Conservation (phyloP, 352 stramenopile species). For the Pythium pyrilobum region DNA sequence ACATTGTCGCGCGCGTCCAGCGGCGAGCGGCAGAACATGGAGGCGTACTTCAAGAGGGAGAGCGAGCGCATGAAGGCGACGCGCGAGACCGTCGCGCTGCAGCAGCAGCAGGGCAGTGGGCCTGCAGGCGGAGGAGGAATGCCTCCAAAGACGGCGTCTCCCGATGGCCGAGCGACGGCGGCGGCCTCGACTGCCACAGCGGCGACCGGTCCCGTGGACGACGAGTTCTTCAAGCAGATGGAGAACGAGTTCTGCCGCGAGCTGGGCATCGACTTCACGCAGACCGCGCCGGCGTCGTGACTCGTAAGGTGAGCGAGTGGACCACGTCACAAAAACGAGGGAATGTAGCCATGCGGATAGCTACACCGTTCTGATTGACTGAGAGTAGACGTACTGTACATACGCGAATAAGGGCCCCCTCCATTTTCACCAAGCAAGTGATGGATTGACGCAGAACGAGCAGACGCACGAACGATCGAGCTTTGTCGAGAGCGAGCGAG, state of each 20-base stretch:
- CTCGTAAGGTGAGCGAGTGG: not conserved
- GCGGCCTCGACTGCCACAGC: not conserved
- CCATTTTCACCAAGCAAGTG: too few relatives aligned
- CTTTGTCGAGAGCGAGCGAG: too few relatives aligned
- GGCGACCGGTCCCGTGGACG: conserved; percentile 20
- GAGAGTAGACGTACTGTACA: not conserved
- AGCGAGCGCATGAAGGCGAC: conserved; percentile 60
- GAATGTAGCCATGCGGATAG: conserved; percentile 7
- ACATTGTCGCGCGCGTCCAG: conserved; percentile 76
- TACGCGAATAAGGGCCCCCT: not conserved
- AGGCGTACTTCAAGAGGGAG: conserved; percentile 89
- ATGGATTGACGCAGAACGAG: not conserved
- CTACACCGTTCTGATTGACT: conserved; percentile 1
- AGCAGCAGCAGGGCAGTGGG: conserved; percentile 8
- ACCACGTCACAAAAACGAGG: not conserved
- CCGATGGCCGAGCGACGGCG: not conserved
- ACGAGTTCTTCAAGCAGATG: conserved; percentile 76
- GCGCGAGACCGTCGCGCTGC: conserved; percentile 16
- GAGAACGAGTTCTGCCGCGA: conserved; percentile 74
- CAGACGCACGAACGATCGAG: too few relatives aligned
- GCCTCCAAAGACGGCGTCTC: conserved; percentile 20
- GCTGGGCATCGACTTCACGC: conserved; percentile 42
- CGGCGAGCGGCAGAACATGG: conserved; percentile 79
- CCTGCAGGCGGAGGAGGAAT: conserved; percentile 1
- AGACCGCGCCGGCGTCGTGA: not conserved